A percentile compares a stretch with the other conserved stretches of the same genome.
phyloP scores from a whole-genome alignment of 306 rosid species.

The Pyrus pyrifolia region DNA sequence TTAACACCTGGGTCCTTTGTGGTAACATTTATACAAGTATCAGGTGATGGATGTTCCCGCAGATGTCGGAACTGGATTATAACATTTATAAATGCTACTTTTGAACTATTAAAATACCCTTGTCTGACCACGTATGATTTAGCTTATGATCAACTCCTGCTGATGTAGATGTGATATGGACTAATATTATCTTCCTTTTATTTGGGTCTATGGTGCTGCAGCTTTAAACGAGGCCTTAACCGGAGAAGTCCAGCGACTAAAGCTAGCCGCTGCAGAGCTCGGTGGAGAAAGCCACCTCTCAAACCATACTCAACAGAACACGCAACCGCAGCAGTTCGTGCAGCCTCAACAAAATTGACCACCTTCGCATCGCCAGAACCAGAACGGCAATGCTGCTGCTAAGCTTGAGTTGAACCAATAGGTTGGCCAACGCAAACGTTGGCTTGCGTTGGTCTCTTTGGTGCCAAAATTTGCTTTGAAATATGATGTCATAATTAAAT shows the following conservation, averaged over 20 bases:
- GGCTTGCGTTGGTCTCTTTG: conserved; percentile 3
- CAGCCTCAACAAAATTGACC: conserved; percentile 20
- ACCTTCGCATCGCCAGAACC: conserved; percentile 32
- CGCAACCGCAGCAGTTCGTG: conserved; percentile 22
- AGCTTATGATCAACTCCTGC: neutral
- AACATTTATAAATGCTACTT: too few relatives aligned
- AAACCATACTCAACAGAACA: conserved; percentile 26
- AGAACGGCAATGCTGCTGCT: conserved; percentile 31
- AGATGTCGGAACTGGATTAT: too few relatives aligned
- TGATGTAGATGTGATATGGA: conserved; percentile 4
- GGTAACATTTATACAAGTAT: neutral
- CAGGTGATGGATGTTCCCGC: neutral
- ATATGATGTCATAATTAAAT: conserved; percentile 9
- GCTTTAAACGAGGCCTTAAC: conserved; percentile 74
- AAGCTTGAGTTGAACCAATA: conserved; percentile 12
- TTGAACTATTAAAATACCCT: too few relatives aligned
- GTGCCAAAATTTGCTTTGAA: conserved; percentile 2
- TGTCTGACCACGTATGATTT: neutral
- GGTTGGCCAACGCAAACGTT: neutral
- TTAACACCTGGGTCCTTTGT: too few relatives aligned
- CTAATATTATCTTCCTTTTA: neutral
- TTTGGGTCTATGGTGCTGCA: conserved; percentile 22
- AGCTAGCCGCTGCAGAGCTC: conserved; percentile 41
- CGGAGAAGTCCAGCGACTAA: conserved; percentile 64
- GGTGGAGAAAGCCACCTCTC: conserved; percentile 54